phyloP scores from a whole-genome alignment of 75 land plant species.

The Gnetum montanum region DNA sequence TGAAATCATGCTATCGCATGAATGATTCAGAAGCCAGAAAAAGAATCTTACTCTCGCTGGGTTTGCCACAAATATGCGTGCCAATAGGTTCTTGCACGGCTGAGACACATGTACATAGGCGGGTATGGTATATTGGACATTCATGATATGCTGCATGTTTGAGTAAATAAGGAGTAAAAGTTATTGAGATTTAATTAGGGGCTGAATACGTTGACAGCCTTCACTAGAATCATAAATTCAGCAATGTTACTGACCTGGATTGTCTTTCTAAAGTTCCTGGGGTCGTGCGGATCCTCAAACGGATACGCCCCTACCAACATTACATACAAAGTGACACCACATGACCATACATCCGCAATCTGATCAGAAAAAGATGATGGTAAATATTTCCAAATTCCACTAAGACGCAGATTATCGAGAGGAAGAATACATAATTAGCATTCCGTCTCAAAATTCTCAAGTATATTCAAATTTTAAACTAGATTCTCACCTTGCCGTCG shows the following conservation, averaged over 20 bases:
- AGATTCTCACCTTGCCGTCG: no score
- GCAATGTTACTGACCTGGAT: conserved; percentile 22
- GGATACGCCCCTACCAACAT: conserved; percentile 45
- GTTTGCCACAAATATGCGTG: conserved; percentile 35
- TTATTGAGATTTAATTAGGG: no score
- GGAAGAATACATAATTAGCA: no score
- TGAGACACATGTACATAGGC: conserved; percentile 30
- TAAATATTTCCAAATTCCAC: no score
- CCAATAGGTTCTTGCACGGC: conserved; percentile 26
- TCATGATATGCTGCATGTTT: conserved; percentile 19
- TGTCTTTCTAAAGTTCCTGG: conserved; percentile 30
- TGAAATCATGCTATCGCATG: neutral
- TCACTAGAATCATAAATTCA: no score
- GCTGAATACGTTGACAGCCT: no score
- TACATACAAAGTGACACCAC: conserved; percentile 40
- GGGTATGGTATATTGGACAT: conserved; percentile 33
- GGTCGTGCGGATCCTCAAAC: conserved; percentile 37
- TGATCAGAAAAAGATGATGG: conserved; percentile 7
- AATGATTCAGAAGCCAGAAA: neutral
- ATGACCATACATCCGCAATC: conserved; percentile 48
- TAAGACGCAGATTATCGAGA: no score
- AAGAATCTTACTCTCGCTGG: conserved; percentile 19
- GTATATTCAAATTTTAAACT: no score
- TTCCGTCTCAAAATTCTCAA: no score
- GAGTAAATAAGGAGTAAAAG: no score